Percentiles rank a stretch among this genome's conserved stretches.
Conservation (phyloP, 2,329 filamentous ascomycete genomes). For the Colletotrichum graminicola region DNA sequence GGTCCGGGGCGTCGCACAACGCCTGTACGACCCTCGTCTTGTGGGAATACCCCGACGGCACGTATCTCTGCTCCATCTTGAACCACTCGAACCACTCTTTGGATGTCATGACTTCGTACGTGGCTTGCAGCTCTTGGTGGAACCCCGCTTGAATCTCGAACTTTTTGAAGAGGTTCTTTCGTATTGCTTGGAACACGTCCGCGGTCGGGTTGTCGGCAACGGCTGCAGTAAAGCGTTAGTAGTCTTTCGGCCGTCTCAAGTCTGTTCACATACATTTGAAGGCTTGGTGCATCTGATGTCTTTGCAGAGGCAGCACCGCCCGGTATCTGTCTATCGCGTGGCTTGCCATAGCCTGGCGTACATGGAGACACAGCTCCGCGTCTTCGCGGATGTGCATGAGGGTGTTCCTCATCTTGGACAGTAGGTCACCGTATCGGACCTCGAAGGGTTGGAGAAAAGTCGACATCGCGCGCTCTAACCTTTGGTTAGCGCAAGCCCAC, state of each 20-base stretch:
- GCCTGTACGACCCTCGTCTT: conserved; percentile 45
- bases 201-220: conserved; percentile 35
- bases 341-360: conserved; percentile 38
- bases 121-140: conserved; percentile 46
- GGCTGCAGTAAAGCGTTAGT: conserved; percentile 25
- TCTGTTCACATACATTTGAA: conserved; percentile 9
- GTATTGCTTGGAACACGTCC: conserved; percentile 42
- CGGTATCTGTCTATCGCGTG: conserved; percentile 41
- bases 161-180: conserved; percentile 43
- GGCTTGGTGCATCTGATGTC: conserved; percentile 31
- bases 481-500: background rate
- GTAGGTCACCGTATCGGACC: conserved; percentile 41
- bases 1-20: conserved; percentile 48
- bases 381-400: conserved; percentile 41
- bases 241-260: background rate
- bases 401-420: conserved; percentile 40
- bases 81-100: conserved; percentile 47
- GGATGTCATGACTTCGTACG: conserved; percentile 46
- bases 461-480: conserved; percentile 22
- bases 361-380: conserved; percentile 39
- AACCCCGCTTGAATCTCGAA: conserved; percentile 46
- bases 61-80: conserved; percentile 45
- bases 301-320: conserved; percentile 38
- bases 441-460: conserved; percentile 41
- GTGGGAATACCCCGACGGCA: conserved; percentile 44